Base-by-base conservation (phyloP, 768 basidiomycete species). In the Holtermannia corniformis region DNA sequence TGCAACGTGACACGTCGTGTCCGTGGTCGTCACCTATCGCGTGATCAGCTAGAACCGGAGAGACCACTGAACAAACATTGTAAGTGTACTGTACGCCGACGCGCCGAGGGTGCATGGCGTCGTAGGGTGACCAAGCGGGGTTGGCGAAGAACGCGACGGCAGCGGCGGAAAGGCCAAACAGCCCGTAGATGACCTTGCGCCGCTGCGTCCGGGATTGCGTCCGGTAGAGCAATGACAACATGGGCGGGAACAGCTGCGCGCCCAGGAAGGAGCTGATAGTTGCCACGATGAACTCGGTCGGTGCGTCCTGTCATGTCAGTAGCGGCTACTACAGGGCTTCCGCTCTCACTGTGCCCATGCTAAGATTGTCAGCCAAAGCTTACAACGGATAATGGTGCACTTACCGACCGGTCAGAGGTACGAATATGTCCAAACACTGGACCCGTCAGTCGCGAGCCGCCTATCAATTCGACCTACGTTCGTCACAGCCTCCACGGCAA, bases 231-330 rank as follows among this genome's bases (percentile, higher is more conserved):
- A 96, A 84, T 0, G 92, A 83, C 3, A 84, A 53, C 1, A 75
- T 62, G 13, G 84, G 77, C 1, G 87, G 85, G 11, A 83, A 59
- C 4, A 77, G 73, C 27, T 84, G 77, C 27, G 81, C 75, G 3
- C 79, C 78, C 2, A 83, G 68, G 25, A 78, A 63, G 0, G 84
- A 73, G 3, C 87, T 79, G 26, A 92, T 80, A 2, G 82, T 81
- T 0, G 87, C 91, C 32, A 96, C 85, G 63, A 96, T 83, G 65
- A 85, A 81, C 57, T 97, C 93, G 1, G 83, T 82, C 0, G 93
- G 92, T 0, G 85, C 87, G 37, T 86, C 83, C 70, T 75, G 47
- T n/a, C n/a, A 37, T 37, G 32, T 7, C 16, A 16, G 7, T 37
- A 37, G 32, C 32, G 32, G 32, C 16, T 16, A 37, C 16, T 7